These are phyloP conservation scores for Hamigera avellanea DNA, from an alignment of 495 filamentous ascomycete species.

Conservation along the genomic window DNA sequence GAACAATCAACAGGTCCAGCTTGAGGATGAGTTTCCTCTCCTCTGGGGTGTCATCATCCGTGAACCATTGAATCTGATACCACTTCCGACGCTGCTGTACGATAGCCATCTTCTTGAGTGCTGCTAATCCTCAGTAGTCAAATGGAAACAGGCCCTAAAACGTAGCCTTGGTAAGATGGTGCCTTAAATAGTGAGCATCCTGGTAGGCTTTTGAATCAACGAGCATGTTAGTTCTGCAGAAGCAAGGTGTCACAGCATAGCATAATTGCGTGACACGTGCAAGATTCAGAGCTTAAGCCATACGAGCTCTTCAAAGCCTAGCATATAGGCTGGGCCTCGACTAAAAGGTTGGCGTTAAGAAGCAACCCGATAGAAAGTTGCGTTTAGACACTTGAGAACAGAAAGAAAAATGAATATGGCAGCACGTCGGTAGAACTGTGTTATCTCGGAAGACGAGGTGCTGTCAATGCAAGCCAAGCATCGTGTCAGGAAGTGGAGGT, in stretches of 20 bases:
- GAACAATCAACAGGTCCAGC: conserved; percentile 30
- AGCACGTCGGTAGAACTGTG: not conserved
- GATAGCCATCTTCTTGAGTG: conserved; percentile 7
- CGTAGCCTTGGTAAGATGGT: not conserved
- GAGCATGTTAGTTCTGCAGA: not conserved
- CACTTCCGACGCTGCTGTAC: conserved; percentile 20
- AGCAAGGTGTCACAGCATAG: conserved; percentile 10
- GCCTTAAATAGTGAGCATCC: not conserved
- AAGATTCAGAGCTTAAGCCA: not conserved
- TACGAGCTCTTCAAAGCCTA: too few relatives aligned
- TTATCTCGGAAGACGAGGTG: not conserved
- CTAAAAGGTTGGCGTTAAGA: too few relatives aligned
- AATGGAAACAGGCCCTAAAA: not conserved
- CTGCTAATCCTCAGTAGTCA: not conserved
- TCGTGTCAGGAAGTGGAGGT: conserved; percentile 14
- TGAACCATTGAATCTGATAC: conserved; percentile 30
- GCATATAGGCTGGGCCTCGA: too few relatives aligned
- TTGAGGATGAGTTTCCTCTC: conserved; percentile 33
- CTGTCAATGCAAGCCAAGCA: conserved; percentile 2
- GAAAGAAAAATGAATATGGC: too few relatives aligned
- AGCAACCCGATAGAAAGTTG: too few relatives aligned
- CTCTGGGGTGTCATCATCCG: conserved; percentile 27
- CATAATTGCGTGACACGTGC: conserved; percentile 12
- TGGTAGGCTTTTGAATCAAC: not conserved
- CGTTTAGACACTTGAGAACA: too few relatives aligned